Evolutionary conservation across 2,329 filamentous ascomycete species (phyloP), one percentile per base, ranked within the genome.

Genomic region (Pestalotiopsis sp.): DNA sequence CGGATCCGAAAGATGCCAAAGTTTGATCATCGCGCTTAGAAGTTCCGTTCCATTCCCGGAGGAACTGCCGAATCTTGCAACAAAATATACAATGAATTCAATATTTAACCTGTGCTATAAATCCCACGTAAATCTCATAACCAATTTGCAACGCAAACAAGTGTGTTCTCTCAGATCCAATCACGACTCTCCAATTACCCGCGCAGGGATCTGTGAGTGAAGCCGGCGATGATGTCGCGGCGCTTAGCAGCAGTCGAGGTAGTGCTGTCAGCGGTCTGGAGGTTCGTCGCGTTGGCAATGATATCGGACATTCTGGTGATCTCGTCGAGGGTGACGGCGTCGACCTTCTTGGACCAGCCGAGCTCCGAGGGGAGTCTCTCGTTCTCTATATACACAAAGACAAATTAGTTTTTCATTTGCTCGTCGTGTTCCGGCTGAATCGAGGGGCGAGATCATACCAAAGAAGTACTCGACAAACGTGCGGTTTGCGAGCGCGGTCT

Each of bases 381-480:
- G 24, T 66, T 66, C 56, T 66, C 64, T 66, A 48, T 39, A 58
- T 5, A 38, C 17, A 20, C 14, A 11, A 11, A 14, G 14, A 39
- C 14, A 4, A 5, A 38, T 58, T 30, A 58, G 56, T 22, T 26
- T 58, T 22, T 14, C 2, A 3, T 58, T 26, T 10, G 20, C 24
- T 30, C 3, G 56, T 24, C 5, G 20, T 17, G 17, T 30, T 3
- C 22, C 24, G 24, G 24, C 24, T 24, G 24, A 24, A 24, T 0
- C 24, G 24, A 24, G 24, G 11, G 55, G 9, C 5, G 13, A 10
- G 17, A 13, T 73, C 80, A 71, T 71, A 83, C 82, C 74, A 67
- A 86, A 84, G 66, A 84, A 83, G 60, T 81, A 86, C 59, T 82
- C 79, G 0, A 86, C 78, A 6, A 81, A 66, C 0, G 71, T 71